These are phyloP conservation scores for Lepidium campestre DNA, from an alignment of 441 rosid species.

Conservation along the genomic window DNA sequence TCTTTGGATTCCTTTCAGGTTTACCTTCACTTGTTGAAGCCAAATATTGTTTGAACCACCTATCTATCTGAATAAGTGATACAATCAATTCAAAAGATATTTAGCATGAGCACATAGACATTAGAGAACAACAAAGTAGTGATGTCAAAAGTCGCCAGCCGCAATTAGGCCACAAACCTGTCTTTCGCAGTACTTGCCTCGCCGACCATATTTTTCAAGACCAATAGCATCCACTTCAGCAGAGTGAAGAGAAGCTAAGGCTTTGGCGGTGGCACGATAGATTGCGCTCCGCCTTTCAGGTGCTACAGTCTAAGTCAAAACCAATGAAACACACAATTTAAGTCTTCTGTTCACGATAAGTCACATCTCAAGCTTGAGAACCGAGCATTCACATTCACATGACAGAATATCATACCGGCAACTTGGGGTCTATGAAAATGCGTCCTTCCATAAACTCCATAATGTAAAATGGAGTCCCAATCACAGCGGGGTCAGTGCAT, in stretches of 20 bases:
- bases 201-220: constrained; percentile 67
- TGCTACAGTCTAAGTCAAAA: constrained; percentile 46
- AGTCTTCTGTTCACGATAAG: neutral
- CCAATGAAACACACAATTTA: neutral
- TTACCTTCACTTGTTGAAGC: constrained; percentile 79
- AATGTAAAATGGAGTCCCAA: constrained; percentile 85
- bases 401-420: constrained; percentile 45
- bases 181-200: constrained; percentile 68
- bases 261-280: constrained; percentile 67
- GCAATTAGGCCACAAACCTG: constrained; percentile 44
- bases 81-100: neutral
- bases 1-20: constrained; percentile 65
- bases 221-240: constrained; percentile 73
- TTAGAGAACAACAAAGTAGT: neutral
- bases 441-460: constrained; percentile 96
- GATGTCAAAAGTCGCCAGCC: neutral
- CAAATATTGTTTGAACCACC: constrained; percentile 88
- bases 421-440: constrained; percentile 61
- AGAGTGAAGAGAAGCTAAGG: constrained; percentile 75
- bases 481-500: constrained; percentile 56
- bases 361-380: constrained; percentile 4
- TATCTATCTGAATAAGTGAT: constrained; percentile 56
- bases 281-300: constrained; percentile 55
- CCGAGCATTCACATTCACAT: neutral
- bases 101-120: neutral